Percentiles rank a stretch among this genome's conserved stretches.
These are phyloP conservation scores for Grosmannia clavigera DNA, from an alignment of 2,329 filamentous ascomycete species.

Conservation along the genomic window DNA sequence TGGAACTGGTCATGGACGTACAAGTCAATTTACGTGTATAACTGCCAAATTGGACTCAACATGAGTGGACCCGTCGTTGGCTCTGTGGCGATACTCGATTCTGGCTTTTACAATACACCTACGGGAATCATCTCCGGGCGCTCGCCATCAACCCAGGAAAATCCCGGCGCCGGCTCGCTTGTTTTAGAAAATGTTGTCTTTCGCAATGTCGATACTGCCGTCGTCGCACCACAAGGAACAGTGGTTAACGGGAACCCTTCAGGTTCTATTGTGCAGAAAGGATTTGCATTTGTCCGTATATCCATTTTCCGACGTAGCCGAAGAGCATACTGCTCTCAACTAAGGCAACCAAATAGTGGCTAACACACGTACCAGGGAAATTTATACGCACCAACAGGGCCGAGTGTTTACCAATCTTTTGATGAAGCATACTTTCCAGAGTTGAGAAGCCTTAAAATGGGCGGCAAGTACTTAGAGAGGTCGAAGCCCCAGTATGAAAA, in stretches of 20 bases:
- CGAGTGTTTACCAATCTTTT: constrained; percentile 34
- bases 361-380: constrained; percentile 39
- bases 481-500: constrained; percentile 66
- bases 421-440: constrained; percentile 24
- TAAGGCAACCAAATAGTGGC: background rate
- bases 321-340: background rate
- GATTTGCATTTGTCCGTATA: constrained; percentile 20
- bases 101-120: constrained; percentile 58
- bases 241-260: constrained; percentile 43
- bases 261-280: constrained; percentile 41
- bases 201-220: constrained; percentile 25
- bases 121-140: constrained; percentile 55
- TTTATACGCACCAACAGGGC: constrained; percentile 40
- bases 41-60: constrained; percentile 54
- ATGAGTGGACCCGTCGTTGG: constrained; percentile 60
- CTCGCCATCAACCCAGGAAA: constrained; percentile 17
- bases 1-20: constrained; percentile 73
- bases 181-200: constrained; percentile 36
- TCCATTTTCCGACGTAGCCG: background rate
- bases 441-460: constrained; percentile 42
- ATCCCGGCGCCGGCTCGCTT: constrained; percentile 29
- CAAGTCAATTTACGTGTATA: constrained; percentile 50
- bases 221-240: constrained; percentile 26
- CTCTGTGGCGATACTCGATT: constrained; percentile 65
- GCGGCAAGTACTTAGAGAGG: constrained; percentile 50